These are phyloP conservation scores for Buddleja alternifolia DNA, from an alignment of 257 asterid species.

Conservation along the genomic window DNA sequence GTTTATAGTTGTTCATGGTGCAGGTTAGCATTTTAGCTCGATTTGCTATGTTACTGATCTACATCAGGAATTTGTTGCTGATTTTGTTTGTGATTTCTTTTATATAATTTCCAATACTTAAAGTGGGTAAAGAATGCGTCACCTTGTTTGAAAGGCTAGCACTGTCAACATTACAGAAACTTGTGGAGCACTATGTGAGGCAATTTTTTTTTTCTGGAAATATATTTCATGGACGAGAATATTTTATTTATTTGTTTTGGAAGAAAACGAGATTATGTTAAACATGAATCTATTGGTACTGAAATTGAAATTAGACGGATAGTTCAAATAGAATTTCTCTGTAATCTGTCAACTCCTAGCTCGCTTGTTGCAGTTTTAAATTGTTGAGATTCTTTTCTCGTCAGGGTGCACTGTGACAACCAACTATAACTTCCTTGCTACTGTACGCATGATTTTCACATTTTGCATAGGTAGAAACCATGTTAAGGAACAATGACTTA, in stretches of 20 bases:
- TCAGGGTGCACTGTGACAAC: slow-evolving; percentile 17
- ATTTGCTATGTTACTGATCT: slow-evolving; percentile 19
- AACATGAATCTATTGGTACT: slow-evolving; percentile 2
- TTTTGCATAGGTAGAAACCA: not conserved
- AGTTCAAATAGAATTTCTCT: not conserved
- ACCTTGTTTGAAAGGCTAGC: slow-evolving; percentile 12
- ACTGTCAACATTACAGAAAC: not conserved
- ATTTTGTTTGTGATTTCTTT: slow-evolving; percentile 4
- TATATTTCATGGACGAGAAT: not conserved
- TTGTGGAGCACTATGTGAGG: not conserved
- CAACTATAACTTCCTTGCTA: slow-evolving; percentile 9
- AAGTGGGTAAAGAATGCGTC: slow-evolving; percentile 16
- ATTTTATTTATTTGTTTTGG: not conserved
- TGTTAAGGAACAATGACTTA: not conserved
- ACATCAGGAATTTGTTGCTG: not conserved
- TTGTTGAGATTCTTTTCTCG: slow-evolving; percentile 4
- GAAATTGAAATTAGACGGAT: slow-evolving; percentile 17
- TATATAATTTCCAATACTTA: slow-evolving; percentile 4
- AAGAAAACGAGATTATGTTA: not conserved
- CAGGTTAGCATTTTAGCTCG: slow-evolving; percentile 60
- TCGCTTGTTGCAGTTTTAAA: not conserved
- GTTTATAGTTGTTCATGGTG: slow-evolving; percentile 88
- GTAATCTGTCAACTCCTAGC: not conserved
- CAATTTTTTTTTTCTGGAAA: slow-evolving; percentile 1
- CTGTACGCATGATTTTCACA: slow-evolving; percentile 1